These are phyloP conservation scores for Leptographium lundbergii DNA, from an alignment of 2,329 filamentous ascomycete genomes.

Conservation along the genomic window DNA sequence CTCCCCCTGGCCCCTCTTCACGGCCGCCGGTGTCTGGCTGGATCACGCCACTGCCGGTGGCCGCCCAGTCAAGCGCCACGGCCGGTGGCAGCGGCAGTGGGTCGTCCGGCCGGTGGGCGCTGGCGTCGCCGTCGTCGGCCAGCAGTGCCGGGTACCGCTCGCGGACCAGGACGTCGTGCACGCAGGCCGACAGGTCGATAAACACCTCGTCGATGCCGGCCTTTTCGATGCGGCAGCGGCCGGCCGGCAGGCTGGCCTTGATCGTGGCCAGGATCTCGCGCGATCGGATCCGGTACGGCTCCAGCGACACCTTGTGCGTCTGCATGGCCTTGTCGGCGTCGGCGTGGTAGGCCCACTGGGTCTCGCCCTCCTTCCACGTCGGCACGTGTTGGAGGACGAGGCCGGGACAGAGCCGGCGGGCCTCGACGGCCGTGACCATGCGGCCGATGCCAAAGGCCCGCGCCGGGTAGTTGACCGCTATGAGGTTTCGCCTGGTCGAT, in stretches of 20 bases:
- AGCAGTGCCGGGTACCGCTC: conserved; percentile 61
- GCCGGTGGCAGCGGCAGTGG: conserved; percentile 53
- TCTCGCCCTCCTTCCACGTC: conserved; percentile 86
- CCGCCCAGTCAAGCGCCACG: conserved; percentile 8
- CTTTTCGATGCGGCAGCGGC: conserved; percentile 61
- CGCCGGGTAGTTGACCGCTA: conserved; percentile 92
- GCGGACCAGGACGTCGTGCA: conserved; percentile 61
- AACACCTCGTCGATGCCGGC: conserved; percentile 95
- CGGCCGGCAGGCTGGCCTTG: conserved; percentile 55
- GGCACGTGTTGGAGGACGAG: conserved; percentile 86
- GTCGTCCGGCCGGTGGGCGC: conserved; percentile 51
- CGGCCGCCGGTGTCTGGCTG: not conserved
- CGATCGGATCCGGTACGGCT: conserved; percentile 80
- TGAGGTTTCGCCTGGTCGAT: conserved; percentile 61
- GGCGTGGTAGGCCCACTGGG: conserved; percentile 80
- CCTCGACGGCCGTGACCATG: conserved; percentile 68
- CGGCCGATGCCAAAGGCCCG: conserved; percentile 67
- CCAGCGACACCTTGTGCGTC: conserved; percentile 86
- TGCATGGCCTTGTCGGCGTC: conserved; percentile 69
- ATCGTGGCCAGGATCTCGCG: conserved; percentile 69
- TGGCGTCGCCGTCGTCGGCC: conserved; percentile 41
- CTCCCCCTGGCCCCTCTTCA: not conserved
- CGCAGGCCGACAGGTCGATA: conserved; percentile 74
- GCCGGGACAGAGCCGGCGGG: conserved; percentile 73
- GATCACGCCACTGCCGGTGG: conserved; percentile 9